Percentiles rank a stretch among this genome's conserved stretches.
phyloP scores from a whole-genome alignment of 2,329 filamentous ascomycete genomes.

The Phaeosphaeriaceae sp. region DNA sequence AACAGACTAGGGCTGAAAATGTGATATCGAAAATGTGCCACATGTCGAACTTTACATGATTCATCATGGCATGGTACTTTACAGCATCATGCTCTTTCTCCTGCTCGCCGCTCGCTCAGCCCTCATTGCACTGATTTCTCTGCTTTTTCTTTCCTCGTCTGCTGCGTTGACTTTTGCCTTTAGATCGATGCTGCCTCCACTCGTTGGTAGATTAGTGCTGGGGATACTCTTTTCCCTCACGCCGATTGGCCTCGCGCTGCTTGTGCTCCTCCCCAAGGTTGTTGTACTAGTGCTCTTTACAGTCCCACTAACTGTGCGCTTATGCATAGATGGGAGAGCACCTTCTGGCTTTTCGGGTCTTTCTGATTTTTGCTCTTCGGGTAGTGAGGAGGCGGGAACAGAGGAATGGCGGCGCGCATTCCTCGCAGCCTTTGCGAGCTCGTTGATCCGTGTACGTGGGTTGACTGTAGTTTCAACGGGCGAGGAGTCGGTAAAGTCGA shows the following conservation, averaged over 20 bases:
- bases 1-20: too few relatives aligned
- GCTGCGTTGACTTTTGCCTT: conserved; percentile 14
- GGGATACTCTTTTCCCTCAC: conserved; percentile 25
- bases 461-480: conserved; percentile 25
- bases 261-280: conserved; percentile 24
- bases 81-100: conserved; percentile 53
- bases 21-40: too few relatives aligned
- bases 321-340: conserved; percentile 29
- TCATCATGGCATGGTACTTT: background rate
- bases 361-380: conserved; percentile 13
- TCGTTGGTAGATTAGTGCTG: conserved; percentile 4
- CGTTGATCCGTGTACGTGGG: conserved; percentile 30
- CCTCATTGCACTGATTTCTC: conserved; percentile 29
- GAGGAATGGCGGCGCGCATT: conserved; percentile 43
- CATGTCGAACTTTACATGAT: too few relatives aligned
- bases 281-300: conserved; percentile 24
- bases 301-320: conserved; percentile 33
- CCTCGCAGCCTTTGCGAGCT: conserved; percentile 37
- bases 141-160: conserved; percentile 11
- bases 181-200: conserved; percentile 18
- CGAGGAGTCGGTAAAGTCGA: conserved; percentile 47
- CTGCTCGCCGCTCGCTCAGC: conserved; percentile 48
- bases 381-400: conserved; percentile 21
- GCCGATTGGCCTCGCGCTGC: conserved; percentile 14
- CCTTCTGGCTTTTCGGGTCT: conserved; percentile 19